Evolutionary conservation across 176 grass and related monocot genomes (phyloP).

Genomic region (Eleusine indica): DNA sequence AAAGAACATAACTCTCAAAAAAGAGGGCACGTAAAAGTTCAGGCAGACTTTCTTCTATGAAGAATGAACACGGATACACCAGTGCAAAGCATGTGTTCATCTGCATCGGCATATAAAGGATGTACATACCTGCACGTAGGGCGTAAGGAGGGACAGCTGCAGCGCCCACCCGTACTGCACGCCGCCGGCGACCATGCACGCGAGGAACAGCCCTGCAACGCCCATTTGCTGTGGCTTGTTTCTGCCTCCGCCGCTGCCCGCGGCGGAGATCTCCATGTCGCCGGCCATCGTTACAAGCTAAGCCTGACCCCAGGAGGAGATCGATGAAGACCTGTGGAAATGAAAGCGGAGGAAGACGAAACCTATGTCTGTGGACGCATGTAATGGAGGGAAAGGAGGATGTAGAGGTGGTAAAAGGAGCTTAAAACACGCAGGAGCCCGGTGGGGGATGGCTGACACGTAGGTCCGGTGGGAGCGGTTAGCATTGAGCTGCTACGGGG

Average conservation of each 20-base stretch:
- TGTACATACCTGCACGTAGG: conserved; percentile 66
- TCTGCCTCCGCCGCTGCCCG: background rate
- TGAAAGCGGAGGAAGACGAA: background rate
- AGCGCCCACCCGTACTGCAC: conserved; percentile 88
- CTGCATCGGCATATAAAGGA: background rate
- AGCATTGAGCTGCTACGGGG: background rate
- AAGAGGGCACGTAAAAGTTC: background rate
- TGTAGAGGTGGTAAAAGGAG: background rate
- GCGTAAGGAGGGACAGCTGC: conserved; percentile 90
- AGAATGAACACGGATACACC: background rate
- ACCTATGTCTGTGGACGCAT: conserved; percentile 13
- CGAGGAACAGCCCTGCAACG: conserved; percentile 44
- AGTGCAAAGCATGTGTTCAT: background rate
- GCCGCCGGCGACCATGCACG: conserved; percentile 76
- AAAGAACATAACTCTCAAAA: background rate
- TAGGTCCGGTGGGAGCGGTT: background rate
- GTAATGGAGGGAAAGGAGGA: conserved; percentile 16
- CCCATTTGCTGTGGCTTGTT: conserved; percentile 38
- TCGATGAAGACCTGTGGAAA: background rate
- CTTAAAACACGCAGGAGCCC: background rate
- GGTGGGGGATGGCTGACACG: background rate
- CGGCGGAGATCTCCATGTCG: background rate
- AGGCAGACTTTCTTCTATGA: background rate
- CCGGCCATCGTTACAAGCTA: background rate
- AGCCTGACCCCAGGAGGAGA: background rate